Conservation (phyloP, 129 eudicot species). For the Arctium minus region DNA sequence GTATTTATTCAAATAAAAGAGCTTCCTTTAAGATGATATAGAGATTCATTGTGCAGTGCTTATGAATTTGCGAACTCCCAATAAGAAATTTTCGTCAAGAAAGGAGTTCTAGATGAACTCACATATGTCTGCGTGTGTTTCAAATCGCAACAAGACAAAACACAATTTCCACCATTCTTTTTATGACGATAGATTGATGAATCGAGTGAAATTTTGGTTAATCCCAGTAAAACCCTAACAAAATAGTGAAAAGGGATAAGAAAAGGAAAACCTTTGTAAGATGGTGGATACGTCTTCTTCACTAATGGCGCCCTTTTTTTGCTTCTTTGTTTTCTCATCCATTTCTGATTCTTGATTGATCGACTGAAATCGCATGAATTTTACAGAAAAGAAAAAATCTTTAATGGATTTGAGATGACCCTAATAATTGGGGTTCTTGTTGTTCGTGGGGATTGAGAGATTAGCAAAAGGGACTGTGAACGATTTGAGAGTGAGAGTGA, state of each 20-base stretch:
- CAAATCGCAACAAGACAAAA: neutral
- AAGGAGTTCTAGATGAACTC: neutral
- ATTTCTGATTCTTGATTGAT: constrained; percentile 25
- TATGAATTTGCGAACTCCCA: neutral
- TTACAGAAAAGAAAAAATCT: neutral
- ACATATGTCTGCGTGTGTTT: neutral
- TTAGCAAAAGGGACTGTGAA: neutral
- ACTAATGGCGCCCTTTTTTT: constrained; percentile 40
- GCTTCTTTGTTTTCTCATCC: constrained; percentile 44
- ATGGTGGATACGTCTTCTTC: constrained; percentile 65
- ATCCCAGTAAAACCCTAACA: constrained; percentile 3
- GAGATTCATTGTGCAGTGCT: neutral
- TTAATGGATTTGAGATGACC: neutral
- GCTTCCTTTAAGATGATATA: neutral
- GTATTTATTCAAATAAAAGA: neutral
- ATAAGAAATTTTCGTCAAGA: neutral
- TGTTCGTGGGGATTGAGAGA: constrained; percentile 5
- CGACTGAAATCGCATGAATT: constrained; percentile 6
- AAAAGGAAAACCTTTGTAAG: constrained; percentile 44
- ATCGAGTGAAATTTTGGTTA: neutral
- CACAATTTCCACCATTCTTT: neutral
- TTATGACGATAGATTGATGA: neutral
- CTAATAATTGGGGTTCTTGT: constrained; percentile 1
- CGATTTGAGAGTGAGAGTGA: constrained; percentile 10
- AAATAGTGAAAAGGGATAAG: neutral